These are phyloP conservation scores for Patellaria atrata DNA, from an alignment of 495 filamentous ascomycete genomes.

Conservation along the genomic window DNA sequence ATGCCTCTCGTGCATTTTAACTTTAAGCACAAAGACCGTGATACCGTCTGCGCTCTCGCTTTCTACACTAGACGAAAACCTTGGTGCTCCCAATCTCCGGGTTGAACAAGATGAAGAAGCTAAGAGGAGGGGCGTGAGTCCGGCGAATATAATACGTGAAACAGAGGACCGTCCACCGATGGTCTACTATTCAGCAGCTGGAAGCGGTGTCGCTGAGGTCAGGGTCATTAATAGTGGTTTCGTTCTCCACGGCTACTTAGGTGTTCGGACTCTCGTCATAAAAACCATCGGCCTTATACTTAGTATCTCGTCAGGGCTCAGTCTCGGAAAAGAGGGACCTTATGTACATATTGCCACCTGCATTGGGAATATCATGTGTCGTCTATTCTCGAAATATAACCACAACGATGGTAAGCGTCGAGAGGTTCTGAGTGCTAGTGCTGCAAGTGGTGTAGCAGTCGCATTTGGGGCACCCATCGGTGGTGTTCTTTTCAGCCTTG, in stretches of 20 bases:
- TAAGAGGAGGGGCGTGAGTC: conserved; percentile 27
- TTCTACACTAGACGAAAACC: conserved; percentile 76
- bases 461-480: conserved; percentile 90
- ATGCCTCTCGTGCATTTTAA: conserved; percentile 61
- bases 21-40: conserved; percentile 75
- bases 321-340: conserved; percentile 90
- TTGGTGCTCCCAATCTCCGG: conserved; percentile 33
- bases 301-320: conserved; percentile 83
- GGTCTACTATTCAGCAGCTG: conserved; percentile 90
- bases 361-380: conserved; percentile 88
- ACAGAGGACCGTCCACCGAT: conserved; percentile 45
- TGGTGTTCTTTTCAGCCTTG: conserved; percentile 50
- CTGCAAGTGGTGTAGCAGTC: conserved; percentile 84
- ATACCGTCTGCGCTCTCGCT: conserved; percentile 78
- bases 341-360: conserved; percentile 97
- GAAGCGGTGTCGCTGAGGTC: conserved; percentile 93
- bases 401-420: conserved; percentile 81
- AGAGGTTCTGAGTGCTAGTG: conserved; percentile 84
- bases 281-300: conserved; percentile 76
- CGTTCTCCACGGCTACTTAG: conserved; percentile 90
- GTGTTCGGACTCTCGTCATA: conserved; percentile 71
- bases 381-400: conserved; percentile 85
- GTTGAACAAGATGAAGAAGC: conserved; percentile 19
- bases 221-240: conserved; percentile 96
- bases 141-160: conserved; percentile 19